Percentiles rank a stretch among this genome's conserved stretches.
Conservation (phyloP, 371 early-diverging fungal genomes). For the Entomophthora muscae region DNA sequence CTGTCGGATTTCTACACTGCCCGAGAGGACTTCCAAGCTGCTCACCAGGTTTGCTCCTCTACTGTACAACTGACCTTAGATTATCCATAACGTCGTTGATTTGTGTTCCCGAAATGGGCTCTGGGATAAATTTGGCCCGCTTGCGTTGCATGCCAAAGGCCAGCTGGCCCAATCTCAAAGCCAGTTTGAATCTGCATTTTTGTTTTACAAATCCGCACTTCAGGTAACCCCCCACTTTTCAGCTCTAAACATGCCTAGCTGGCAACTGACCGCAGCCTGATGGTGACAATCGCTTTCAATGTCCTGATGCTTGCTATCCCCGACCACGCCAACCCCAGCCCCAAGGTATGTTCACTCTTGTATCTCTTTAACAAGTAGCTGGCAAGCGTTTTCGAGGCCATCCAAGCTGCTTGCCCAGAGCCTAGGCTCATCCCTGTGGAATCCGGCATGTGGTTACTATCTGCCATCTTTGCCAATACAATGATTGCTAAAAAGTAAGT, state of each 20-base stretch:
- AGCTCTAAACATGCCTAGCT: background rate
- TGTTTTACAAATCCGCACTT: background rate
- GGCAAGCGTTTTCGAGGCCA: background rate
- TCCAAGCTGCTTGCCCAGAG: background rate
- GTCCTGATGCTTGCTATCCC: background rate
- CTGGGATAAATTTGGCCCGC: background rate
- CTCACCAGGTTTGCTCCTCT: background rate
- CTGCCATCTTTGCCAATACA: background rate
- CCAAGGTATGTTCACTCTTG: background rate
- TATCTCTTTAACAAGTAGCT: background rate
- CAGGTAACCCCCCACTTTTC: background rate
- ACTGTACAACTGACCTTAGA: background rate
- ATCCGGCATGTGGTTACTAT: background rate
- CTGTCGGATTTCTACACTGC: background rate
- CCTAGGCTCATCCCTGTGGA: background rate
- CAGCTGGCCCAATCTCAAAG: background rate
- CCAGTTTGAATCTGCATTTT: background rate
- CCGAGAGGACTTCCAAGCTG: background rate
- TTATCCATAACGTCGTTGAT: background rate
- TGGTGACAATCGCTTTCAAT: background rate
- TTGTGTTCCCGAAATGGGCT: background rate
- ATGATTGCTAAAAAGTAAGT: background rate
- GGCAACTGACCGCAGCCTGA: background rate
- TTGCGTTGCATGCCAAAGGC: background rate
- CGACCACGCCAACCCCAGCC: background rate